Evolutionary conservation across 495 filamentous ascomycete genomes (phyloP).

Genomic region (Friedmanniomyces simplex): DNA sequence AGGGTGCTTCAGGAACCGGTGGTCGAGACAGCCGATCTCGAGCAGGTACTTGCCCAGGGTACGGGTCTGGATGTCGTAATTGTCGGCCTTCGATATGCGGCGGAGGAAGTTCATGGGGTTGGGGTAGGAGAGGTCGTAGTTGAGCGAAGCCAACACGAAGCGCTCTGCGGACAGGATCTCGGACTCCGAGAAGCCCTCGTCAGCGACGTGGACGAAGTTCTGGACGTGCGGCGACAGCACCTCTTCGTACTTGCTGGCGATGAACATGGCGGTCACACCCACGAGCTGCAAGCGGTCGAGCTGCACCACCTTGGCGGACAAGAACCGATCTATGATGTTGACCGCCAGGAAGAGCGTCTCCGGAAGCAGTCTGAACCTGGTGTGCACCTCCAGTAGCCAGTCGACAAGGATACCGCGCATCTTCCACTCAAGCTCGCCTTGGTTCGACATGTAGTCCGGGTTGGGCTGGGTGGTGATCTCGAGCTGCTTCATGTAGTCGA

Average conservation of each 20-base stretch:
- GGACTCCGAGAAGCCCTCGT: constrained; percentile 90
- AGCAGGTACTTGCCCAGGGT: constrained; percentile 97
- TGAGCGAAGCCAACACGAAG: constrained; percentile 75
- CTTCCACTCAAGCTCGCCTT: constrained; percentile 94
- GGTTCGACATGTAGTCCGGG: constrained; percentile 84
- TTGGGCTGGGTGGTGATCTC: constrained; percentile 79
- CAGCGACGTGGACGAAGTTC: constrained; percentile 93
- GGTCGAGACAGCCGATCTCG: constrained; percentile 91
- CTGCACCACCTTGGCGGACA: constrained; percentile 85
- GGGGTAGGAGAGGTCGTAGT: constrained; percentile 96
- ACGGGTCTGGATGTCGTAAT: constrained; percentile 94
- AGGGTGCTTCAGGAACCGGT: constrained; percentile 76
- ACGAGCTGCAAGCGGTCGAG: constrained; percentile 92
- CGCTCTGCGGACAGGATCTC: constrained; percentile 97
- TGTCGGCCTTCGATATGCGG: constrained; percentile 95
- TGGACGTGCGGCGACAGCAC: constrained; percentile 91
- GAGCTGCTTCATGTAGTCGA: constrained; percentile 85
- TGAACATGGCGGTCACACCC: constrained; percentile 97
- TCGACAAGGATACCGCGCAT: constrained; percentile 95
- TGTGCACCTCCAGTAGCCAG: constrained; percentile 98
- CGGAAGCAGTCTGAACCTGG: constrained; percentile 90
- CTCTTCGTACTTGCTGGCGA: constrained; percentile 97
- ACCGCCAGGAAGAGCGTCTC: constrained; percentile 94
- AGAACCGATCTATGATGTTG: constrained; percentile 97
- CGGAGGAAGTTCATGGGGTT: constrained; percentile 99